Evolutionary conservation across 306 rosid genomes (phyloP), one percentile per base, ranked within the genome.

Genomic region (Castanea mollissima): DNA sequence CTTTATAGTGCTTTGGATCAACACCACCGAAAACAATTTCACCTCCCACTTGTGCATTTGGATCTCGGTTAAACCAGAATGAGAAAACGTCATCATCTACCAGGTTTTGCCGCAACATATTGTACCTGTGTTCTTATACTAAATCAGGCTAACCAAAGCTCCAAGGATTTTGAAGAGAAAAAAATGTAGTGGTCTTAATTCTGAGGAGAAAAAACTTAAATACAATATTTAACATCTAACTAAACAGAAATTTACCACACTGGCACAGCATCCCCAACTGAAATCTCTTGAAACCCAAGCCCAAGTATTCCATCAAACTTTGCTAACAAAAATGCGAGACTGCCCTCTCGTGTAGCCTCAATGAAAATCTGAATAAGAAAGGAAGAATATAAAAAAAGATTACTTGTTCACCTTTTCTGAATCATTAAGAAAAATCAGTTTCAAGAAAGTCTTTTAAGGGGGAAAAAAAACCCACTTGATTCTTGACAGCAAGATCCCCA

Each of bases 231-330:
- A 27, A 67, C 41, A 63, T 64, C 64, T 64, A 72, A 46, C 55
- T 55, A 35, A 67, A 55, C 70, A 59, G 59, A 69, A 82, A 55
- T 67, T 58, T 89, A 93, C 98, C 97, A 93, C 55, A 93, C 84
- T 57, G 97, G 98, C 74, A 89, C 88, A 70, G 86, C 89, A 78
- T 88, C 84, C 76, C 29, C 89, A 72, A 90, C 97, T 1, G 98
- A 93, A 78, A 93, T 90, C 86, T 90, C 93, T 84, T 93, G 93
- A 84, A 93, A 93, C n/a, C 95, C 98, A 70, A 93, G 98, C 52
- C 98, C 98, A 19, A 93, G 76, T 81, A 93, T 65, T 72, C 98
- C 97, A 81, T 93, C 98, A 83, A 93, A 93, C 88, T 90, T 91
- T 0, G 89, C 88, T 44, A 91, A 46, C 69, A 92, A 80, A 83